Conservation (phyloP, 1,139 yeast genomes). For the Lodderomyces metapsilosis region DNA sequence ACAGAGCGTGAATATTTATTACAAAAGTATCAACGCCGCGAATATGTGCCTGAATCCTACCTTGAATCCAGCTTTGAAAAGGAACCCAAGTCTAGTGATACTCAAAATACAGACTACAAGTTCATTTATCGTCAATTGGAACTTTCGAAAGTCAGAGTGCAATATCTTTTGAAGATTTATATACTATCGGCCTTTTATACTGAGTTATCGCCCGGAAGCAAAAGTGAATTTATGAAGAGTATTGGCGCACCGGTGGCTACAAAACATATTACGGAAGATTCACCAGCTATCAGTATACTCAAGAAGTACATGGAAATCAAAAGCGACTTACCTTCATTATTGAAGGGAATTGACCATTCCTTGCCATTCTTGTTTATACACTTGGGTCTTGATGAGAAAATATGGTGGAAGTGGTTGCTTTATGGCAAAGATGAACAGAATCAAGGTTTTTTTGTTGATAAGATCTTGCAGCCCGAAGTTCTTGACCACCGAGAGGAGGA, state of each 20-base stretch:
- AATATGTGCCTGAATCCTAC: conserved; percentile 39
- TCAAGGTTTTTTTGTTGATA: conserved; percentile 25
- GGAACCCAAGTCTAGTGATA: conserved; percentile 15
- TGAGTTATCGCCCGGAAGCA: conserved; percentile 26
- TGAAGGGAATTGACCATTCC: conserved; percentile 25
- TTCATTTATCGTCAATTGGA: conserved; percentile 27
- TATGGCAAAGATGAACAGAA: conserved; percentile 36
- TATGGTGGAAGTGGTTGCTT: conserved; percentile 46
- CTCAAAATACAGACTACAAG: conserved; percentile 23
- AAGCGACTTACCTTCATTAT: conserved; percentile 23
- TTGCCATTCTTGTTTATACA: conserved; percentile 30
- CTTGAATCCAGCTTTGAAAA: conserved; percentile 31
- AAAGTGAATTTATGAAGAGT: conserved; percentile 23
- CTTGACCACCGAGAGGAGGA: conserved; percentile 19
- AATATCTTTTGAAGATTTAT: conserved; percentile 32
- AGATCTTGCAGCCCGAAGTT: conserved; percentile 22
- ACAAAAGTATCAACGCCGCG: conserved; percentile 21
- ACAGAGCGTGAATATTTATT: conserved; percentile 19
- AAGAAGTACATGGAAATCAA: conserved; percentile 26
- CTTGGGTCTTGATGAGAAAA: conserved; percentile 27
- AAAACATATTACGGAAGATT: conserved; percentile 40
- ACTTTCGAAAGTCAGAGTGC: conserved; percentile 27
- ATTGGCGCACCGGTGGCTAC: conserved; percentile 27
- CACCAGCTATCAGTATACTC: conserved; percentile 25
- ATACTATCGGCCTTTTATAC: conserved; percentile 29